These are phyloP conservation scores for Didymella arachidicola DNA, from an alignment of 2,329 filamentous ascomycete genomes.

Conservation along the genomic window DNA sequence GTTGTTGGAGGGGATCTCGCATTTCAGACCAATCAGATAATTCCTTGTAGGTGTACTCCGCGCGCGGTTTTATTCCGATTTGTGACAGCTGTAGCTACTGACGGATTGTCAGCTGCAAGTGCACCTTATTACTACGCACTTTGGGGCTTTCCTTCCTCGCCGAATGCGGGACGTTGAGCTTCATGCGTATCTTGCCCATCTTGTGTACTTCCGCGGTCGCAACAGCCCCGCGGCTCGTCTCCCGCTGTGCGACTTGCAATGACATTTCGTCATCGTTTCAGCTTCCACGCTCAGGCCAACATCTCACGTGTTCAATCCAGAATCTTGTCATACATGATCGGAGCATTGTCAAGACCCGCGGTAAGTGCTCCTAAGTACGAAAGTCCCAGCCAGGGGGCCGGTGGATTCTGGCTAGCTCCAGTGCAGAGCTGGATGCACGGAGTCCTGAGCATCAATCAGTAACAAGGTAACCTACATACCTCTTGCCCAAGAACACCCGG, in stretches of 20 bases:
- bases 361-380: neutral
- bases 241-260: neutral
- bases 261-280: neutral
- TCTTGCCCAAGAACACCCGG: neutral
- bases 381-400: neutral
- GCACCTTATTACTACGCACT: neutral
- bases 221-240: neutral
- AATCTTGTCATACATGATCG: too few relatives aligned
- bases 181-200: neutral
- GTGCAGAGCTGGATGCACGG: too few relatives aligned
- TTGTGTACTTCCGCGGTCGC: neutral
- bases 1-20: neutral
- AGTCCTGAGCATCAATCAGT: neutral
- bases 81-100: neutral
- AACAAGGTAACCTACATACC: neutral
- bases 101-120: neutral
- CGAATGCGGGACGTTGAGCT: too few relatives aligned
- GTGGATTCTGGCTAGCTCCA: neutral
- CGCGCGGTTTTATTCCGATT: slow-evolving; percentile 1
- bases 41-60: neutral
- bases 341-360: neutral
- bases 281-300: neutral
- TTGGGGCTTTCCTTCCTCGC: neutral
- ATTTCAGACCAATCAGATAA: slow-evolving; percentile 12
- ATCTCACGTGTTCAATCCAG: neutral